A percentile compares a stretch with the other conserved stretches of the same genome.
Conservation (phyloP, 768 basidiomycete species). For the Cubamyces sp. region DNA sequence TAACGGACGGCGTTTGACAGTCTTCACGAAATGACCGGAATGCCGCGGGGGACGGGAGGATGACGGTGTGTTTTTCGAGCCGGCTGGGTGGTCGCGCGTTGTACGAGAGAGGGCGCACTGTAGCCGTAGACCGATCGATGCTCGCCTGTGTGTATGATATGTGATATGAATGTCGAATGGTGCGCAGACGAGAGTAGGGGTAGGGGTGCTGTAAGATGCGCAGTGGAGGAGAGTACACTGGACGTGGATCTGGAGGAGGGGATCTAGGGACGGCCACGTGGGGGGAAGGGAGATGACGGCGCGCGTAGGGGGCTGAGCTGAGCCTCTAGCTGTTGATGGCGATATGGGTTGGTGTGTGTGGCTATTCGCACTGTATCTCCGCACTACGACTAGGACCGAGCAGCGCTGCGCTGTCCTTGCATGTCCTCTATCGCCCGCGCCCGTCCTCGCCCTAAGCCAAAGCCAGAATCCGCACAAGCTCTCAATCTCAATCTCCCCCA, state of each 20-base stretch:
- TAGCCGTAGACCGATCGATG: background rate
- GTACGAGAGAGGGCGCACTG: background rate
- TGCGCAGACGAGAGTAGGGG: background rate
- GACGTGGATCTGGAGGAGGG: background rate
- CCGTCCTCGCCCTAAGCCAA: no score
- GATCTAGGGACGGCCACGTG: slow-evolving; percentile 20
- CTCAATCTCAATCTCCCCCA: slow-evolving; percentile 8
- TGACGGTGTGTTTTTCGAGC: slow-evolving; percentile 3
- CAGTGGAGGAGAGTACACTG: background rate
- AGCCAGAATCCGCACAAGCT: background rate
- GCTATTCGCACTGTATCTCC: slow-evolving; percentile 21
- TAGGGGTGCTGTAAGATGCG: background rate
- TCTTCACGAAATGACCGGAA: slow-evolving; percentile 41
- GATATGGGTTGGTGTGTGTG: background rate
- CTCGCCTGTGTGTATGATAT: slow-evolving; percentile 1
- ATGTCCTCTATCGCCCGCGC: slow-evolving; percentile 4
- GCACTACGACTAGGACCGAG: background rate
- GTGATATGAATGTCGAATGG: background rate
- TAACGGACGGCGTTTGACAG: slow-evolving; percentile 28
- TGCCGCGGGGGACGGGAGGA: background rate
- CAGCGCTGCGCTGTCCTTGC: no score
- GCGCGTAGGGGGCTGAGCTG: background rate
- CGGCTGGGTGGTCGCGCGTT: background rate
- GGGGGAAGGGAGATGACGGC: background rate
- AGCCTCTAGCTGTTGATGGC: background rate